Evolutionary conservation across 2,329 filamentous ascomycete genomes (phyloP), one percentile per base, ranked within the genome.

Genomic region (Monosporascus ibericus): DNA sequence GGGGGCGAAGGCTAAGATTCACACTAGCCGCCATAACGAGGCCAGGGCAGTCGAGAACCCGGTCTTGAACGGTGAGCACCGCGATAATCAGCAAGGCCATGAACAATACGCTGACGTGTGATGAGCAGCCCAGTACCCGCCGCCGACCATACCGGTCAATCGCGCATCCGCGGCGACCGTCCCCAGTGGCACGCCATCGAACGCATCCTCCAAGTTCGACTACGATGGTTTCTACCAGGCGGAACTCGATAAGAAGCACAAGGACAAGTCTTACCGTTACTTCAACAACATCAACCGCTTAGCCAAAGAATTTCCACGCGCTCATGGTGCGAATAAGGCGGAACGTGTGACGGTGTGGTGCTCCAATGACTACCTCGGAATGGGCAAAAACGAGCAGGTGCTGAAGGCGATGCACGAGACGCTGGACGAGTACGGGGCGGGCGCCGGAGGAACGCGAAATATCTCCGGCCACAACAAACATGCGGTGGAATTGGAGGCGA

Each of bases 281-380:
- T 99, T 99, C 79, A 99, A 99, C 81, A 99, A 99, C 78, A 99
- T 99, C 84, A 99, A 99, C 68, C 91, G 94, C 37, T 80, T 99
- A 55, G 94, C 94, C 60, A 90, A 94, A 75, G 90, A 97, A 59
- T 99, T 99, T 58, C 94, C 94, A 30, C 89, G 88, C 59, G 94
- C 94, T 46, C 94, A 99, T 72, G 95, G 95, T 80, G 81, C 88
- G 17, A 84, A 80, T 53, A 82, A 84, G 66, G 86, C 92, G 54
- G 90, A 96, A 60, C 84, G 84, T 50, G 94, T 99, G 53, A 96
- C 92, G 2, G 94, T 99, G 24, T 99, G 94, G 94, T 99, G 94
- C 78, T 95, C 92, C 68, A 99, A 99, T 67, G 94, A 99, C 71
- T 99, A 99, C 70, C 84, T 99, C 18, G 94, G 94, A 62, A 99